Evolutionary conservation across 2,329 filamentous ascomycete genomes (phyloP).

Genomic region (Leptographium wingfieldii): DNA sequence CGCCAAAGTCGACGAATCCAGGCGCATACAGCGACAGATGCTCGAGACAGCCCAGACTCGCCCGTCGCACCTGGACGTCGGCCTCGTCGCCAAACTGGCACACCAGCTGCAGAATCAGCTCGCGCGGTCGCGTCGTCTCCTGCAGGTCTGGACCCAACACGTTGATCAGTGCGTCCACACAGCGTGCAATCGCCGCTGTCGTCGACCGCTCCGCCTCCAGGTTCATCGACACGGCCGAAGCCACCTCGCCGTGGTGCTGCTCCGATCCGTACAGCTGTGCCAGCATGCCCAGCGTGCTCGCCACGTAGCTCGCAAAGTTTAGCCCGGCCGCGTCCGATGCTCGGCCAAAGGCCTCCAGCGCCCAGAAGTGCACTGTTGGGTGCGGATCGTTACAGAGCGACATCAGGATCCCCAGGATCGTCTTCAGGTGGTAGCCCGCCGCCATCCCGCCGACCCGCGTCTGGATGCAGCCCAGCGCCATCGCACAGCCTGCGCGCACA

Average conservation of each 20-base stretch:
- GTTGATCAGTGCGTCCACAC: slow-evolving; percentile 91
- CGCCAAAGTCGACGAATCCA: slow-evolving; percentile 68
- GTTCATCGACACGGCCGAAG: slow-evolving; percentile 74
- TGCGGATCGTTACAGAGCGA: slow-evolving; percentile 93
- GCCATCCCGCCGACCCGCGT: slow-evolving; percentile 96
- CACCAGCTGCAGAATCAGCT: slow-evolving; percentile 79
- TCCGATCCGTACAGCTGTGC: slow-evolving; percentile 87
- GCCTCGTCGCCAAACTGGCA: slow-evolving; percentile 69
- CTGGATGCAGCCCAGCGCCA: slow-evolving; percentile 86
- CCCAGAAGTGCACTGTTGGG: slow-evolving; percentile 92
- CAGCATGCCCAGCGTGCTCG: slow-evolving; percentile 83
- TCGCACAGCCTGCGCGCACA: slow-evolving; percentile 84
- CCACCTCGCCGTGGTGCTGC: slow-evolving; percentile 75
- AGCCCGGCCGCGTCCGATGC: slow-evolving; percentile 87
- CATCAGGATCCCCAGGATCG: slow-evolving; percentile 95
- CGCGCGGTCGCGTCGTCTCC: slow-evolving; percentile 80
- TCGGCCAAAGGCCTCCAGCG: slow-evolving; percentile 72
- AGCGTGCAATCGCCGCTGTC: slow-evolving; percentile 69
- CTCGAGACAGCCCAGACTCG: slow-evolving; percentile 73
- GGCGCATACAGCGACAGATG: slow-evolving; percentile 88
- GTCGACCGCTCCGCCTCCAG: slow-evolving; percentile 78
- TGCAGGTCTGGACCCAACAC: slow-evolving; percentile 92
- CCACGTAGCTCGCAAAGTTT: slow-evolving; percentile 82
- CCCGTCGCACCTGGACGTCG: slow-evolving; percentile 48
- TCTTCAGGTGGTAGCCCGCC: slow-evolving; percentile 89